Base-by-base conservation (phyloP, 306 rosid species). In the Betula pendula region DNA sequence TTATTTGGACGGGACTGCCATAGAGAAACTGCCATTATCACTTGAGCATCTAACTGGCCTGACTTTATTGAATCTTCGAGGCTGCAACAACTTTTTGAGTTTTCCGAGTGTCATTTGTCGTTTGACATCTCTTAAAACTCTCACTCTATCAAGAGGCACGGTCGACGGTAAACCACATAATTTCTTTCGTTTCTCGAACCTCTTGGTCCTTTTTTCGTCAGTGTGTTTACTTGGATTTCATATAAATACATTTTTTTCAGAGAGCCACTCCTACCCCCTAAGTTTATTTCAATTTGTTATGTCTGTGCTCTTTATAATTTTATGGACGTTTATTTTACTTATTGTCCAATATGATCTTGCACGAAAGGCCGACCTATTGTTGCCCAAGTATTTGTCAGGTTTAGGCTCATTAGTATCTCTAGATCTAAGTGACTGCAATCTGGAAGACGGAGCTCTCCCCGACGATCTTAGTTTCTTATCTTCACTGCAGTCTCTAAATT, bases 381-480 rank as follows among this genome's bases (percentile, higher is more conserved):
- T 70, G 29, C 76, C 70, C 7, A 9, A 11, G 60, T 14, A 42
- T 58, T 55, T 69, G 33, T 58, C 20, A 42, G 48, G 66, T 1
- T 47, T 81, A n/a, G 51, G 71, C 35, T 29, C 70, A 0, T 68
- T 73, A 22, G 33, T 10, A 48, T 29, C 0, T 25, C 48, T 82
- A 16, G 75, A 77, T 68, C 59, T 82, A 19, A 58, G 82, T 51
- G 16, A 73, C 31, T 77, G 82, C 68, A 40, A 68, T 68, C 60
- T 82, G 52, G 12, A 10, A 29, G 53, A 67, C 19, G 35, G 44
- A 48, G 70, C 45, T 13, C 22, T 77, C 63, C 76, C 73, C 1
- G 2, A 8, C 0, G 69, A 73, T 49, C 63, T 82, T 2, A 8
- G 24, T n/a, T 16, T 33, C 44, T 48, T 82, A 77, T 68, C 79